Conservation (phyloP, 2,329 filamentous ascomycete genomes). For the Penicillium sp. region DNA sequence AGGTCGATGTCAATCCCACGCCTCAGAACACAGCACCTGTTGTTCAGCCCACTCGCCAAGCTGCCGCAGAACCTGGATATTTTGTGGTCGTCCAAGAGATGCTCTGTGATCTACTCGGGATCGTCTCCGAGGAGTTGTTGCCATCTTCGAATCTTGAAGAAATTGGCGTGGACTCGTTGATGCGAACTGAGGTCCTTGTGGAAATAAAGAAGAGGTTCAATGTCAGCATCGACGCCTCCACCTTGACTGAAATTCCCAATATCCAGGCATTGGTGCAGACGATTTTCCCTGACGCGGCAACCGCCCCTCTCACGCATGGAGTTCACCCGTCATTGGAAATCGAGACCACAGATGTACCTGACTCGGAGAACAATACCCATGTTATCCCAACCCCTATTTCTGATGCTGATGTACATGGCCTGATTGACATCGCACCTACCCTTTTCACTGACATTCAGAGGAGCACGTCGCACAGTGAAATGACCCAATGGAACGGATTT, state of each 20-base stretch:
- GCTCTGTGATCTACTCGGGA: not conserved
- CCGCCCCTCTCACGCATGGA: not conserved
- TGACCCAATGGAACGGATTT: not conserved
- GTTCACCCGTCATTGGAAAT: not conserved
- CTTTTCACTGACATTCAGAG: not conserved
- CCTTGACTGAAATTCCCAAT: not conserved
- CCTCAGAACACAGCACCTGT: not conserved
- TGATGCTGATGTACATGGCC: not conserved
- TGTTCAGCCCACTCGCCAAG: too few species aligned
- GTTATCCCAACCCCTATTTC: not conserved
- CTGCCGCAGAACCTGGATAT: not conserved
- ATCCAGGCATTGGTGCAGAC: not conserved
- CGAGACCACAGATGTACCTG: not conserved
- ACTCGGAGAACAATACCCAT: not conserved
- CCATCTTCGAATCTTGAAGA: not conserved
- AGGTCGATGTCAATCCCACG: not conserved
- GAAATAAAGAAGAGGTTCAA: slow-evolving; percentile 1
- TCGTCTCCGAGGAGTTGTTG: not conserved
- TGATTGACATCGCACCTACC: not conserved
- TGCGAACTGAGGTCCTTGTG: not conserved
- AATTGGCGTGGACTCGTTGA: slow-evolving; percentile 1
- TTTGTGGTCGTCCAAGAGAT: not conserved
- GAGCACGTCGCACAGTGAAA: not conserved
- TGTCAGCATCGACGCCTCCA: not conserved
- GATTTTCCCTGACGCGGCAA: not conserved